Conservation (phyloP, 345 rosid genomes). For the Populus deltoides region DNA sequence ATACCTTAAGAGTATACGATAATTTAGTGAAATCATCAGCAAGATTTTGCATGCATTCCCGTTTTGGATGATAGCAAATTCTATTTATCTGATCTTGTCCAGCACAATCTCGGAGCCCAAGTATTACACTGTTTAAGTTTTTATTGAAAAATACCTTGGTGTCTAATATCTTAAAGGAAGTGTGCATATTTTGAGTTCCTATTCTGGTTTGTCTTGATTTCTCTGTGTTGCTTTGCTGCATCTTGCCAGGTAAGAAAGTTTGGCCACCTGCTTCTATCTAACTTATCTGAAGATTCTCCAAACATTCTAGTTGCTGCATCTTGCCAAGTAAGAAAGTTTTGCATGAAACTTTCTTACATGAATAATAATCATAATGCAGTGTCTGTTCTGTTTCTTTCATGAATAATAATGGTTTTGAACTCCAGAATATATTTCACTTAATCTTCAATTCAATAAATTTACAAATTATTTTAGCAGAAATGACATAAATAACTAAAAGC, state of each 20-base stretch:
- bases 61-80: too few relatives aligned
- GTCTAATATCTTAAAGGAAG: conserved; percentile 3
- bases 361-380: too few relatives aligned
- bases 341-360: too few relatives aligned
- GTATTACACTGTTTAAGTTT: conserved; percentile 33
- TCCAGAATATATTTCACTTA: neutral
- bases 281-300: conserved; percentile 53
- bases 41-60: too few relatives aligned
- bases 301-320: conserved; percentile 44
- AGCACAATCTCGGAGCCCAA: conserved; percentile 52
- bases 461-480: neutral
- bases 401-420: neutral
- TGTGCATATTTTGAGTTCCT: neutral
- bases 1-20: too few relatives aligned
- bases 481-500: neutral
- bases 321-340: too few relatives aligned
- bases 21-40: too few relatives aligned
- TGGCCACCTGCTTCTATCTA: conserved; percentile 59
- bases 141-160: conserved; percentile 9
- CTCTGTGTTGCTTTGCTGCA: neutral
- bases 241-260: conserved; percentile 43
- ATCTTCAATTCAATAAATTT: neutral
- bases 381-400: neutral
- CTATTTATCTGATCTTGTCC: conserved; percentile 72
- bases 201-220: neutral